A percentile compares a stretch with the other conserved stretches of the same genome.
Evolutionary conservation across 345 rosid genomes (phyloP).

Genomic region (Bruguiera parviflora): DNA sequence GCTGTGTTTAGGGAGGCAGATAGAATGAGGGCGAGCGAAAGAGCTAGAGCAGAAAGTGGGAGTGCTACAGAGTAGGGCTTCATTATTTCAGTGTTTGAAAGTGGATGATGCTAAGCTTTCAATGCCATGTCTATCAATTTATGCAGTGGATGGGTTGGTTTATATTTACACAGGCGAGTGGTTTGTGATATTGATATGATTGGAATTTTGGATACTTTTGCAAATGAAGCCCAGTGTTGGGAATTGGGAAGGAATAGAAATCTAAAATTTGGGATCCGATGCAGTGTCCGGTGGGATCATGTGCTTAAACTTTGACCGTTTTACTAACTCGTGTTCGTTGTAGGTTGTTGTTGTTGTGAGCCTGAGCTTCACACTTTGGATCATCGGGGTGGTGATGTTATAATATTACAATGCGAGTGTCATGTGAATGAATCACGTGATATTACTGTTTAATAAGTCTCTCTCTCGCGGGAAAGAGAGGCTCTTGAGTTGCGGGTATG

Average conservation of each 20-base stretch:
- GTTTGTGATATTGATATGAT: not conserved
- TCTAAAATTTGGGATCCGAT: conserved; percentile 32
- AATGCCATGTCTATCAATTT: conserved; percentile 8
- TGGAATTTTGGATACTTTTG: not conserved
- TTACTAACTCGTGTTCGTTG: conserved; percentile 28
- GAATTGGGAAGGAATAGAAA: not conserved
- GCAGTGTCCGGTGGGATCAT: conserved; percentile 44
- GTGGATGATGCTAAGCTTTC: not conserved
- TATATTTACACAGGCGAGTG: not conserved
- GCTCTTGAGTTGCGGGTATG: not conserved
- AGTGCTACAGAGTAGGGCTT: conserved; percentile 34
- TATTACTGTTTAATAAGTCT: not conserved
- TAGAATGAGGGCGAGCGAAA: conserved; percentile 38
- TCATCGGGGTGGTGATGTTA: no score
- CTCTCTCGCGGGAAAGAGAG: not conserved
- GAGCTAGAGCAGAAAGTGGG: conserved; percentile 34
- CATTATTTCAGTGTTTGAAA: conserved; percentile 26
- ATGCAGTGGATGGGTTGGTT: not conserved
- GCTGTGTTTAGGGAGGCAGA: conserved; percentile 31
- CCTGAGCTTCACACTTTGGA: no score
- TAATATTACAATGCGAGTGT: not conserved
- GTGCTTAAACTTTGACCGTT: conserved; percentile 34
- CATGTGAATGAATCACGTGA: conserved; percentile 55
- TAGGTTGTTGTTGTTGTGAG: not conserved
- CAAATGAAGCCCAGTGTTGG: no score